phyloP scores from a whole-genome alignment of 768 basidiomycete genomes.

The Rhodosporidiobolus odoratus region DNA sequence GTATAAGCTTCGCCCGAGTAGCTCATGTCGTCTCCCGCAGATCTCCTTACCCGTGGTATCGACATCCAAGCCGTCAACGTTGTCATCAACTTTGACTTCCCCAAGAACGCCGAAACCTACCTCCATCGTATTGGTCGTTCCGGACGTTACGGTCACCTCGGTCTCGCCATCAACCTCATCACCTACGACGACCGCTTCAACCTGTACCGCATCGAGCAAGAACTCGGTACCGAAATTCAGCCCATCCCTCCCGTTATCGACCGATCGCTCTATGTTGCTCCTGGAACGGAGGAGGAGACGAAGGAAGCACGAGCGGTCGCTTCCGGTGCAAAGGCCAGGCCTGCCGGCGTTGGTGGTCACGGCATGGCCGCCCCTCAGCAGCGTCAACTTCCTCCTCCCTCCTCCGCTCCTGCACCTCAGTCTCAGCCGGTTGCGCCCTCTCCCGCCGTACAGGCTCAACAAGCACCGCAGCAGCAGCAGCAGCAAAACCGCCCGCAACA shows the following conservation, averaged over 20 bases:
- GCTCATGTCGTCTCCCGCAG: constrained; percentile 43
- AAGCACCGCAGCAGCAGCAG: constrained; percentile 16
- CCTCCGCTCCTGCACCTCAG: not conserved
- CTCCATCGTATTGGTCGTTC: constrained; percentile 97
- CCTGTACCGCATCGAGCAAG: constrained; percentile 95
- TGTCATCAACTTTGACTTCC: constrained; percentile 99
- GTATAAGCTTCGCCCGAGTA: not conserved
- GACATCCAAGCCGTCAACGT: constrained; percentile 99
- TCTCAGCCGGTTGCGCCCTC: not conserved
- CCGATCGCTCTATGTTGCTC: constrained; percentile 86
- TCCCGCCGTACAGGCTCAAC: constrained; percentile 3
- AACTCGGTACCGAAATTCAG: constrained; percentile 95
- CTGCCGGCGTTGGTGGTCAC: constrained; percentile 29
- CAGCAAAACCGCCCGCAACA: constrained; percentile 17
- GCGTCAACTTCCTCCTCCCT: not conserved
- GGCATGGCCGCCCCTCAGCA: constrained; percentile 34
- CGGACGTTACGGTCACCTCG: constrained; percentile 93
- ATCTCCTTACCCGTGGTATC: constrained; percentile 96
- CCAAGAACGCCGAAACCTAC: constrained; percentile 98
- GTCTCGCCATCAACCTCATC: constrained; percentile 93
- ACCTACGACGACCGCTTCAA: constrained; percentile 98
- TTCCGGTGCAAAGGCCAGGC: not conserved
- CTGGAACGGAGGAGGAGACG: constrained; percentile 46
- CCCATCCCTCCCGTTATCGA: constrained; percentile 90
- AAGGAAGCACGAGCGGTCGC: constrained; percentile 6